A percentile compares a stretch with the other conserved stretches of the same genome.
Evolutionary conservation across 495 filamentous ascomycete species (phyloP).

Genomic region (Elasticomyces elasticus): DNA sequence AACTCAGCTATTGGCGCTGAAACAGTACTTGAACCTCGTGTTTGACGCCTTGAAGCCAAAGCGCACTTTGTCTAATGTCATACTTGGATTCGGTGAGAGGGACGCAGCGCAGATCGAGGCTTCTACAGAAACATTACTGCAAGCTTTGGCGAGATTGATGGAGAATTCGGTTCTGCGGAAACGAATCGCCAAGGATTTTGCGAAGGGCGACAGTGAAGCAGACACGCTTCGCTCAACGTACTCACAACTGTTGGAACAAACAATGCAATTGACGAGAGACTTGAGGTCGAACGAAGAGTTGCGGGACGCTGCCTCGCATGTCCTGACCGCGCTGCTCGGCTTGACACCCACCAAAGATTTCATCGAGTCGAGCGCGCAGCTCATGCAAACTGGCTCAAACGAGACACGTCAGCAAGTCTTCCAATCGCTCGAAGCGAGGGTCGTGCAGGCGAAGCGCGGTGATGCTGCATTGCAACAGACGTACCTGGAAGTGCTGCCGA

Average conservation of each 20-base stretch:
- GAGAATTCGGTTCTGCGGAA: conserved; percentile 33
- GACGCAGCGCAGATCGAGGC: conserved; percentile 48
- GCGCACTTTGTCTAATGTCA: conserved; percentile 52
- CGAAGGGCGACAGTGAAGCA: neutral
- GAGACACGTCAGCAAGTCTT: conserved; percentile 69
- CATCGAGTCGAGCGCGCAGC: conserved; percentile 66
- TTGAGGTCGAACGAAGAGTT: conserved; percentile 25
- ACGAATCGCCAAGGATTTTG: conserved; percentile 19
- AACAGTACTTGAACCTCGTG: conserved; percentile 63
- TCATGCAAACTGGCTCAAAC: conserved; percentile 62
- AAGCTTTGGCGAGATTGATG: conserved; percentile 48
- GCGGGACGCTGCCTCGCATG: conserved; percentile 53
- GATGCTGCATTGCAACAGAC: conserved; percentile 34
- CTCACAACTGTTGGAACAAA: conserved; percentile 46
- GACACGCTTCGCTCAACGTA: conserved; percentile 21
- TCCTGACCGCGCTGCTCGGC: conserved; percentile 62
- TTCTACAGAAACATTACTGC: conserved; percentile 53
- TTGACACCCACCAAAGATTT: conserved; percentile 76
- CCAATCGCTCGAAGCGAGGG: conserved; percentile 61
- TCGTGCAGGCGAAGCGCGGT: conserved; percentile 55
- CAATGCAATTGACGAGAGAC: conserved; percentile 25
- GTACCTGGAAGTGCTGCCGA: conserved; percentile 61
- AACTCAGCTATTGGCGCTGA: conserved; percentile 38
- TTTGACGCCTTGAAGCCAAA: conserved; percentile 63
- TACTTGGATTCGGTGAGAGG: conserved; percentile 58